Conservation (phyloP, 169 alveolate species). For the Cryptosporidium meleagridis region DNA sequence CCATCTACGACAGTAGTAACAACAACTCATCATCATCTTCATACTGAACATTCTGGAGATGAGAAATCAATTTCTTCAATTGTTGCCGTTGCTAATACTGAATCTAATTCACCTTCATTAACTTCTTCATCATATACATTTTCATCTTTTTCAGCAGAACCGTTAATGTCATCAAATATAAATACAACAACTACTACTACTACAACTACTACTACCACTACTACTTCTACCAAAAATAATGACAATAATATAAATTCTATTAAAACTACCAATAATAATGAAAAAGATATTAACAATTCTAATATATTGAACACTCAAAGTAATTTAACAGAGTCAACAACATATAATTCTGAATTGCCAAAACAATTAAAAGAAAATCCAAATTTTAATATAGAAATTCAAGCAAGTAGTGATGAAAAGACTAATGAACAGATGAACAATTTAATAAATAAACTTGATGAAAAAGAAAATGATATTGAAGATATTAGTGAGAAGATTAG, state of each 20-base stretch:
- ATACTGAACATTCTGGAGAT: neutral
- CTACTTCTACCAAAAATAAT: neutral
- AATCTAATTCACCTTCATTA: neutral
- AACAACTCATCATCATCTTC: neutral
- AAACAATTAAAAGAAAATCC: neutral
- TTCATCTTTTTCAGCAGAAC: neutral
- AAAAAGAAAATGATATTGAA: conserved; percentile 15
- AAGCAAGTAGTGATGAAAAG: neutral
- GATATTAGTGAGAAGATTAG: conserved; percentile 43
- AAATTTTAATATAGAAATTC: neutral
- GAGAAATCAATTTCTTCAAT: neutral
- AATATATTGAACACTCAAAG: no score
- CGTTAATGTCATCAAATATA: neutral
- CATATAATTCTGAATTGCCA: neutral
- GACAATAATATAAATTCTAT: neutral
- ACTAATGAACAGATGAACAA: neutral
- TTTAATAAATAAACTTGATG: neutral
- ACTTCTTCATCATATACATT: neutral
- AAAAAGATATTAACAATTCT: neutral
- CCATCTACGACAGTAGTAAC: neutral
- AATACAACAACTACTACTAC: neutral
- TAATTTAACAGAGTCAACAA: neutral
- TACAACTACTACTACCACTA: neutral
- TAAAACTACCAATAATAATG: neutral
- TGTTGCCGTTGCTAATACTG: neutral